Evolutionary conservation across 73 alveolate species (phyloP), one percentile per base, ranked within the genome.

Genomic region (Paramecium sexaurelia): DNA sequence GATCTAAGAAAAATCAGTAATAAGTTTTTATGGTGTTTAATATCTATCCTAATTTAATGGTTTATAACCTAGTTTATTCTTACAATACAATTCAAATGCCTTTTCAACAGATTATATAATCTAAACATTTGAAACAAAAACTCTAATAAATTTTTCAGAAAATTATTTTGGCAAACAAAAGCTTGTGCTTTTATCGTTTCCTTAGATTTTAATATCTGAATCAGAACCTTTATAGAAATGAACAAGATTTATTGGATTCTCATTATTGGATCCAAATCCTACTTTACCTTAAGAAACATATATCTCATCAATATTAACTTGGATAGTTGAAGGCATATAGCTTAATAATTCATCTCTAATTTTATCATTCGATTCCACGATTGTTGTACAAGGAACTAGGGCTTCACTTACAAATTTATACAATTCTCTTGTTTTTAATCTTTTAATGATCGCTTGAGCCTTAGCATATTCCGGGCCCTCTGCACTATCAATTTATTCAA

Each of bases 401-500:
- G 39, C 43, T 40, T 43, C 71, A 45, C 75, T 45, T 0, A 43
- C 90, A 78, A 78, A 78, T 41, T 78, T 78, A 78, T 40, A 78
- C 1, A 78, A 33, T 24, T 78, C 73, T 22, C 90, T 37, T 6
- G 26, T 19, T 78, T 78, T 78, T 40, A 78, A 29, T 37, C 90
- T 37, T 40, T 37, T 24, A 22, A 78, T 78, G 2, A 78, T 40
- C 0, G 33, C 19, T 78, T 78, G 13, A 2, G 90, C 90, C 13
- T 78, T 39, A 19, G 33, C 55, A 78, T 37, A 78, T 45, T 37
- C 36, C 6, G 73, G 68, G 8, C 55, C 43, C 24, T 78, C 55
- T 78, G 90, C 29, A 43, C 55, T 78, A 6, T 78, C 90, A 13
- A 91, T 91, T 9, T 82, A 4, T 19, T 91, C 92, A 47, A 91